Evolutionary conservation across 108 stramenopile genomes (phyloP).

Genomic region (Cyclotella choctawhatcheeana): DNA sequence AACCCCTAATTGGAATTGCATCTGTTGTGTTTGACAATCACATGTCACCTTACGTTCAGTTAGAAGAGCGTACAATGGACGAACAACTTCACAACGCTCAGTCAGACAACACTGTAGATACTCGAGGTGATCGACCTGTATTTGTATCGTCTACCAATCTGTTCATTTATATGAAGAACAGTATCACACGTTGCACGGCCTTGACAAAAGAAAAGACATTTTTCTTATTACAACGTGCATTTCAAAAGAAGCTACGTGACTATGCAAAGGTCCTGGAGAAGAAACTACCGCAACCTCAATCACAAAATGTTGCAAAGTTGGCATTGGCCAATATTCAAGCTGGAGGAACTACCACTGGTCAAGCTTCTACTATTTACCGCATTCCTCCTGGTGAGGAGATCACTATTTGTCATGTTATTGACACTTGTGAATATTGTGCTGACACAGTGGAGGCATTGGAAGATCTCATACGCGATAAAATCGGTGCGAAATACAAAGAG

Average conservation of each 20-base stretch:
- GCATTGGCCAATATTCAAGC: constrained; percentile 54
- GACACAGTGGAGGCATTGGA: constrained; percentile 95
- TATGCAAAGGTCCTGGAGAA: constrained; percentile 85
- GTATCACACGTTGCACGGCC: constrained; percentile 92
- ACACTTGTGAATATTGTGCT: constrained; percentile 98
- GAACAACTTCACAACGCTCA: constrained; percentile 80
- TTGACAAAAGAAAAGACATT: constrained; percentile 96
- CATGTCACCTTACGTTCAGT: constrained; percentile 94
- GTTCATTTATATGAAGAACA: constrained; percentile 97
- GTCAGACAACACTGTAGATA: constrained; percentile 86
- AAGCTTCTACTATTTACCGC: constrained; percentile 48
- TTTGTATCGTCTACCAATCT: constrained; percentile 92
- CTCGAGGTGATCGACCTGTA: constrained; percentile 91
- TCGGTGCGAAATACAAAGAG: constrained; percentile 81
- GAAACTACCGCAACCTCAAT: constrained; percentile 72
- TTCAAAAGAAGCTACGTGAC: constrained; percentile 80
- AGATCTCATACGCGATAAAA: constrained; percentile 92
- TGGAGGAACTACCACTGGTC: constrained; percentile 2
- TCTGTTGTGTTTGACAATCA: constrained; percentile 94
- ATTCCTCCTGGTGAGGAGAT: constrained; percentile 89
- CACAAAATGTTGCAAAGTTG: constrained; percentile 48
- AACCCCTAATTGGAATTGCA: constrained; percentile 79
- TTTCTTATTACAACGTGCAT: constrained; percentile 88
- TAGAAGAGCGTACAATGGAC: constrained; percentile 93
- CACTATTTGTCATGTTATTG: constrained; percentile 92